These are phyloP conservation scores for Auricularia cornea DNA, from an alignment of 768 basidiomycete genomes.

Conservation along the genomic window DNA sequence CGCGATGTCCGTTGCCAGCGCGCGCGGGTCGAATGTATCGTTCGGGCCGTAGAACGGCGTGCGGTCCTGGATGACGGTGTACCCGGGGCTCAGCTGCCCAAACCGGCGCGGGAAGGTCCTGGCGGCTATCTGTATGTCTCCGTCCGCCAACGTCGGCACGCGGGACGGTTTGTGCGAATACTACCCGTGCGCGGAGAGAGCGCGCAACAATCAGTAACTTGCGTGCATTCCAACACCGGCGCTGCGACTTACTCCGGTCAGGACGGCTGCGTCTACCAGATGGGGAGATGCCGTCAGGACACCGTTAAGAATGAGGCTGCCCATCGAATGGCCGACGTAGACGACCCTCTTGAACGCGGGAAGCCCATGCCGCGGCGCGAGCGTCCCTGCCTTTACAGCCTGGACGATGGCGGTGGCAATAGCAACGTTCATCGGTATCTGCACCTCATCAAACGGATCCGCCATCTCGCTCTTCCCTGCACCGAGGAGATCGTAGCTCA, in stretches of 20 bases:
- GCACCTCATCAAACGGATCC: not conserved
- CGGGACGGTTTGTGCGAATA: not conserved
- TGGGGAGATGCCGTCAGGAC: not conserved
- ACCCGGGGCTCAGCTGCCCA: not conserved
- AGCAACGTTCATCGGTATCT: not conserved
- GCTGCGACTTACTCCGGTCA: not conserved
- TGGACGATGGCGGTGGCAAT: not conserved
- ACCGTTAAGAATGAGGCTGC: not conserved
- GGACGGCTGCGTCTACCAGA: not conserved
- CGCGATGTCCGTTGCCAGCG: not conserved
- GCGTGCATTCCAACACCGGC: too few relatives aligned
- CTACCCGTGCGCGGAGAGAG: too few relatives aligned
- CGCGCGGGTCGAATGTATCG: not conserved
- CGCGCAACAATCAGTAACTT: not conserved
- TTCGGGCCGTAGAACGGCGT: not conserved
- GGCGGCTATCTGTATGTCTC: not conserved
- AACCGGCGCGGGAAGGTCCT: not conserved
- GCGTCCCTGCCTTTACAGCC: not conserved
- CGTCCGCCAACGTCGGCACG: not conserved
- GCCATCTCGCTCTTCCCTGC: not conserved
- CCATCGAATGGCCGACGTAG: conserved; percentile 1
- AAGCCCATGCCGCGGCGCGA: not conserved
- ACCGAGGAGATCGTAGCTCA: not conserved
- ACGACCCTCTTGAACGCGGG: not conserved
- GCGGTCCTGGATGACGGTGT: not conserved